Base-by-base conservation (phyloP, 1,284 basidiomycete genomes). In the Apiotrichum sp. region DNA sequence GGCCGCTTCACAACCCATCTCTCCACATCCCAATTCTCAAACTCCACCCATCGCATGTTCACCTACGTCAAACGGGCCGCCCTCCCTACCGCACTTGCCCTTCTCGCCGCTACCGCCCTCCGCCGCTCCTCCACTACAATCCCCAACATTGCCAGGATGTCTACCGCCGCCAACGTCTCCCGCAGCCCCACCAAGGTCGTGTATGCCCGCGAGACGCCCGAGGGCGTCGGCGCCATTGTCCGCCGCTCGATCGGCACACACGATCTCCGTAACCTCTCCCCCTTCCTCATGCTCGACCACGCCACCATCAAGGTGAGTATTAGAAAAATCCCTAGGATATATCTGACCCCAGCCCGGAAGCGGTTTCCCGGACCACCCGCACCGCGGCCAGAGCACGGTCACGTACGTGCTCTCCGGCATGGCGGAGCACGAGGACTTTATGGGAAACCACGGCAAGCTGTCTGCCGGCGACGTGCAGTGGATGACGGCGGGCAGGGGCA, bases 201-300 rank as follows among this genome's bases (percentile, higher is more conserved):
- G 8, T 78, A 69, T 52, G 85, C 91, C 0, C 76, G 86, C 14
- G 91, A 96, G 73, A 87, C 86, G 3, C 77, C 85, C 14, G 95
- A 98, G 81, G 92, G 93, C n/a, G 87, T 79, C 4, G 92, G 91
- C 9, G 92, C 88, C 6, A 79, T 81, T 46, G 93, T 98, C n/a
- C 82, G 92, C 57, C 82, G 95, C 46, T 89, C 87, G 33, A 96
- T 98, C 64, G 93, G 93, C 10, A 83, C 84, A 1, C 79, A 79
- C 70, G 79, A 75, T 46, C 79, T 98, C 29, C 80, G 85, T 54
- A 96, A 93, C 71, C 78, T 96, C 47, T 86, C 86, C 0, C 93
- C 93, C 0, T 97, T 97, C 79, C 79, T 98, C 53, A 88, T 96
- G 87, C 66, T 73, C n/a, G 69, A 72, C 56, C 58, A 69, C 53